Evolutionary conservation across 805 yeast species (phyloP), one percentile per base, ranked within the genome.

Genomic region (Ogataea degrootiae): DNA sequence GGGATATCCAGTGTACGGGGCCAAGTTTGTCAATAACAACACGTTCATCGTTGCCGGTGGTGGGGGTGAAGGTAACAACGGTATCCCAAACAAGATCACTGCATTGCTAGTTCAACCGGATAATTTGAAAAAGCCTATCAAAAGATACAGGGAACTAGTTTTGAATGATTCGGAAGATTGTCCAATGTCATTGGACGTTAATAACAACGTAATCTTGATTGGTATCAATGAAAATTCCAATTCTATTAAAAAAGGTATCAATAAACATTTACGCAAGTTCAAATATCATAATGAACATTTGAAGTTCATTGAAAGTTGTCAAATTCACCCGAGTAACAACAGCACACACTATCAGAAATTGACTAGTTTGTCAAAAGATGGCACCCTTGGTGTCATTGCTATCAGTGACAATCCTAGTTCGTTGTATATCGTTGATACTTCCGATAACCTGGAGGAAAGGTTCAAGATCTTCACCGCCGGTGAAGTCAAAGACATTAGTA

Each of bases 61-160:
- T 40, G 97, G 97, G 31, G 98, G 97, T 23, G 96, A 88, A 63
- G 96, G 96, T 9, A 83, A 82, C 59, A 85, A 88, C 59, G 97
- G 96, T 31, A 82, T 89, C 46, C 86, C 91, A 37, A 92, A 92
- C 66, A 88, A 86, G 62, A 70, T 92, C 52, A 80, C 90, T 4
- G 84, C 85, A 2, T 63, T 85, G 38, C 67, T 77, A 41, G 72
- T 86, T 41, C 76, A 80, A 57, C 80, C 84, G 45, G 72, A 72
- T 34, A 73, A 74, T 47, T 62, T 66, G 63, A 71, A 73, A 43
- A 64, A 65, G 63, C 68, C 68, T 12, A 66, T 85, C 46, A 84
- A 80, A 56, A 72, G 81, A 52, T 81, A 74, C 57, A 69, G 89
- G 48, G 94, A 87, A 58, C 73, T 82, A 54, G 53, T 51, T 2